Percentiles rank a stretch among this genome's conserved stretches.
phyloP scores from a whole-genome alignment of 2,329 filamentous ascomycete genomes.

The Paraphoma chrysanthemicola region DNA sequence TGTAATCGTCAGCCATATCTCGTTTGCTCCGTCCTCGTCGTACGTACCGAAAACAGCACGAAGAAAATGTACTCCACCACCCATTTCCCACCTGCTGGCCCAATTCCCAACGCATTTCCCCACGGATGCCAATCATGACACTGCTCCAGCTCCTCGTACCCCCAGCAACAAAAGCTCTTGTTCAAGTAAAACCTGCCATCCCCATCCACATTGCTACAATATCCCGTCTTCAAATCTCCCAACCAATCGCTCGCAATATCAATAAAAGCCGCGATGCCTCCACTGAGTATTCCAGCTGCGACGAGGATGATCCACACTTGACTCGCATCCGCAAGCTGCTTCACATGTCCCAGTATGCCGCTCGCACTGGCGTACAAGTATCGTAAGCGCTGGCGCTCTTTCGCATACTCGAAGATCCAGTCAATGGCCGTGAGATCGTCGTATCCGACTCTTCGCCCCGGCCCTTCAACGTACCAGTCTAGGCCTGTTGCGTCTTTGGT shows the following conservation, averaged over 20 bases:
- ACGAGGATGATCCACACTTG: constrained; percentile 93
- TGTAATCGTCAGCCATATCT: constrained; percentile 47
- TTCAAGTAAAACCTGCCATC: constrained; percentile 92
- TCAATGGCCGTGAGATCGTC: constrained; percentile 97
- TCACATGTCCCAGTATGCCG: constrained; percentile 75
- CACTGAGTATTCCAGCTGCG: constrained; percentile 82
- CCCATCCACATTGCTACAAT: constrained; percentile 77
- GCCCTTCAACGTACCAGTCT: constrained; percentile 92
- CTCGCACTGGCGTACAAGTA: constrained; percentile 72
- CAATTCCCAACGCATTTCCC: constrained; percentile 75
- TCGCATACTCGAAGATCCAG: constrained; percentile 99
- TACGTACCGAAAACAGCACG: constrained; percentile 77
- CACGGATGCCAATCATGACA: constrained; percentile 89
- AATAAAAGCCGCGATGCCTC: constrained; percentile 84
- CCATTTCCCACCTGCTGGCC: constrained; percentile 74
- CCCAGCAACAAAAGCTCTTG: constrained; percentile 90
- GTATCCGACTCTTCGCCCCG: constrained; percentile 88
- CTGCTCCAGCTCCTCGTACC: constrained; percentile 76
- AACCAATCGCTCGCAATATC: constrained; percentile 93
- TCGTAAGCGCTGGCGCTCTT: constrained; percentile 88
- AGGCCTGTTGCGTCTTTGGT: constrained; percentile 53
- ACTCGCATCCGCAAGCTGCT: constrained; percentile 79
- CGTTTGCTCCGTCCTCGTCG: neutral
- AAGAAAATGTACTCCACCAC: constrained; percentile 89
- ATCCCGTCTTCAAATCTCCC: constrained; percentile 88